A percentile compares a stretch with the other conserved stretches of the same genome.
These are phyloP conservation scores for Chrysosporium queenslandicum DNA, from an alignment of 2,329 filamentous ascomycete species.

Conservation along the genomic window DNA sequence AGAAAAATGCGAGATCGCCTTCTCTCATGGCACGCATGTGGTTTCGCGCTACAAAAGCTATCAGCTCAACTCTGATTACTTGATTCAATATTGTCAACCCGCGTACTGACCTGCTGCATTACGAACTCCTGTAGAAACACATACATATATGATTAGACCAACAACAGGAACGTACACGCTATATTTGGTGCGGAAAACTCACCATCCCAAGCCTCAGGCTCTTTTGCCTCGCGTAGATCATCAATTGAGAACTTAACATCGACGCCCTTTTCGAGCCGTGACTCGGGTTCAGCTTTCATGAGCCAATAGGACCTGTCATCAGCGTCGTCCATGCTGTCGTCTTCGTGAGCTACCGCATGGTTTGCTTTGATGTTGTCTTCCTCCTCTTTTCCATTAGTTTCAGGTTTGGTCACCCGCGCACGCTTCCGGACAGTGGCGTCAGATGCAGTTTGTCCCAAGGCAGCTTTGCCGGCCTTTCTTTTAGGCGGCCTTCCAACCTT, in stretches of 20 bases:
- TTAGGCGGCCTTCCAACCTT: slow-evolving; percentile 4
- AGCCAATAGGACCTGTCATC: slow-evolving; percentile 56
- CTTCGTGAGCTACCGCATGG: neutral
- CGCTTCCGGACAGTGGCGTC: neutral
- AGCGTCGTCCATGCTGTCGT: neutral
- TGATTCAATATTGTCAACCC: neutral
- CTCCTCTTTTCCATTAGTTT: slow-evolving; percentile 3
- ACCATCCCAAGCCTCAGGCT: slow-evolving; percentile 90
- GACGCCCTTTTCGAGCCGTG: slow-evolving; percentile 71
- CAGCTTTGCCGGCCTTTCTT: slow-evolving; percentile 1
- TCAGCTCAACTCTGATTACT: neutral
- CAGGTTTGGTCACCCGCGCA: neutral
- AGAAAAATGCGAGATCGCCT: slow-evolving; percentile 91
- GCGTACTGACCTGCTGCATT: slow-evolving; percentile 13
- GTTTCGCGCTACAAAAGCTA: slow-evolving; percentile 57
- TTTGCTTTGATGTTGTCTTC: neutral
- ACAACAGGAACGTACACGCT: neutral
- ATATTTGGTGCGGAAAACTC: slow-evolving; percentile 26
- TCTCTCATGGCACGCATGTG: slow-evolving; percentile 85
- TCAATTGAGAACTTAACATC: slow-evolving; percentile 94
- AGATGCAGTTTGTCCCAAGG: neutral
- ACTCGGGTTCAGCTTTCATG: slow-evolving; percentile 80
- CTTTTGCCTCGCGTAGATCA: slow-evolving; percentile 60
- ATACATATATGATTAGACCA: neutral
- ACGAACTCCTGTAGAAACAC: slow-evolving; percentile 11